Base-by-base conservation (phyloP, 2,329 filamentous ascomycete genomes). In the Dactylellina leptospora region DNA sequence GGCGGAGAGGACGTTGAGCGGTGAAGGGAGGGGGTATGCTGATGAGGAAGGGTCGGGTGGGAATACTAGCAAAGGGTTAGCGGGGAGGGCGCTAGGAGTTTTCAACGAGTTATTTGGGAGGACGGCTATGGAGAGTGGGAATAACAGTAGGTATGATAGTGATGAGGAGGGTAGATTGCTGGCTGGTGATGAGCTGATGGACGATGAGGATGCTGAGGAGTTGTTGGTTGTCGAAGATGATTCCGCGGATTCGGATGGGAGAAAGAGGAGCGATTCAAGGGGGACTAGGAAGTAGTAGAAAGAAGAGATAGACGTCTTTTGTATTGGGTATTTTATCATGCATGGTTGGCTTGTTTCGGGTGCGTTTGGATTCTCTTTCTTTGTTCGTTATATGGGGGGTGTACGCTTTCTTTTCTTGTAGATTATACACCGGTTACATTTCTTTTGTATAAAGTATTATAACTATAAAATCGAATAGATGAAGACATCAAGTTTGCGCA, bases 121-220 rank as follows among this genome's bases (percentile, higher is more conserved):
- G 54, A 54, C 50, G 11, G 53, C 44, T 3, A 33, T 25, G 33
- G 72, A 63, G 4, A 59, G 36, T 8, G 40, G 75, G n/a, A 58
- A 73, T 40, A 75, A 75, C 13, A 74, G 72, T 8, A n/a, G n/a
- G n/a, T n/a, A n/a, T n/a, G 74, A 74, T 3, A 54, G 55, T 4
- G 50, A 59, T 9, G 74, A 74, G 50, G 64, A 72, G 20, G 69
- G 60, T 13, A 54, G 70, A 30, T 51, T 74, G 40, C 60, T 75
- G 47, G 66, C 45, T 59, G 58, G 53, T 3, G 73, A 74, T 68
- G 54, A 62, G 28, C 33, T 73, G 40, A 61, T 69, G 58, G 73
- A 63, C 20, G 68, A 74, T 38, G 66, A 74, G 18, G 75, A 76
- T 62, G 75, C 75, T 18, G 64, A 75, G 38, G 75, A 76, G 33